Evolutionary conservation across 1,284 basidiomycete species (phyloP).

Genomic region (Athelia psychrophila): DNA sequence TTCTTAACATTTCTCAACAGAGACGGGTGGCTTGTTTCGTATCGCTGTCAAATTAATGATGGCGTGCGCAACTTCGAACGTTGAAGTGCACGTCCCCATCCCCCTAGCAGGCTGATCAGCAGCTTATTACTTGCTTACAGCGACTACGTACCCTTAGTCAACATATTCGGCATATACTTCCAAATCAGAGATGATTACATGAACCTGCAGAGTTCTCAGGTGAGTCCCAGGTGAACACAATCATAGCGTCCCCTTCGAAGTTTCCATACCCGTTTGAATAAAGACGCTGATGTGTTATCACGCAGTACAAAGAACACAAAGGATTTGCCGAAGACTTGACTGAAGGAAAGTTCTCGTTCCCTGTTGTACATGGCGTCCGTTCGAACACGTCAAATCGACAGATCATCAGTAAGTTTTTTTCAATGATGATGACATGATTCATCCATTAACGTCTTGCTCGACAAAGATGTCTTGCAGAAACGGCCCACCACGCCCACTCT

Average conservation of each 20-base stretch:
- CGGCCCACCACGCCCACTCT: conserved; percentile 77
- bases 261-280: too few relatives aligned
- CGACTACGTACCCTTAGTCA: conserved; percentile 89
- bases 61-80: conserved; percentile 70
- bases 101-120: not conserved
- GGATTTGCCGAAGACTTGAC: conserved; percentile 80
- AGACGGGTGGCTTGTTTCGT: conserved; percentile 93
- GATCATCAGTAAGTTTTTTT: conserved; percentile 69
- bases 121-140: conserved; percentile 37
- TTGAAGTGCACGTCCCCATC: conserved; percentile 46
- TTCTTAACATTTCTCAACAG: conserved; percentile 36
- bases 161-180: conserved; percentile 92
- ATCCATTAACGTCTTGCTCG: conserved; percentile 1
- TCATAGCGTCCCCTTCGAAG: too few relatives aligned
- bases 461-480: conserved; percentile 83
- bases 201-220: conserved; percentile 89
- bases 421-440: not conserved
- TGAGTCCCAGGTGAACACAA: too few relatives aligned
- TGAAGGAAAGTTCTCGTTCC: conserved; percentile 83
- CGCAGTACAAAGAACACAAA: conserved; percentile 71
- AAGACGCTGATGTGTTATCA: too few relatives aligned
- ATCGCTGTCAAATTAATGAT: conserved; percentile 97
- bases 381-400: conserved; percentile 60
- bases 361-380: conserved; percentile 69
- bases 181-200: conserved; percentile 98